Conservation (phyloP, 163 green algal species). For the Scenedesmus sp. region DNA sequence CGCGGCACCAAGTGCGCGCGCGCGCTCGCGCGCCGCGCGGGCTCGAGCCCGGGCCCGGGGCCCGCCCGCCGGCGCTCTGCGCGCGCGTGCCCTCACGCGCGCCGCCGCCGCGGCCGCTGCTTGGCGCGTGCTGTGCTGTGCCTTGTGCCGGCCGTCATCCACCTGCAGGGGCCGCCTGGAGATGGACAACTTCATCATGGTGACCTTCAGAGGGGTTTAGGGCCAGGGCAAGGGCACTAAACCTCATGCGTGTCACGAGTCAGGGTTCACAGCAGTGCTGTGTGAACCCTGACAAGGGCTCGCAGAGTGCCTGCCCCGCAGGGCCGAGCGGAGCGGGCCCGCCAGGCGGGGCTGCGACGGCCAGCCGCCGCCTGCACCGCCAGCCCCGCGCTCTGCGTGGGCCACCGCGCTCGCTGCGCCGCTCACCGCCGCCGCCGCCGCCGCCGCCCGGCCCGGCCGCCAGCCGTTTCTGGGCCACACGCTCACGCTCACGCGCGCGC, state of each 20-base stretch:
- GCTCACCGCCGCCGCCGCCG: no score
- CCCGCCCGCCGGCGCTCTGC: constrained; percentile 31
- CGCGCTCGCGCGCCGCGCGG: neutral
- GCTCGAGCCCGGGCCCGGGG: no score
- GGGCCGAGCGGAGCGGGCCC: no score
- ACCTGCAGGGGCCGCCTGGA: constrained; percentile 35
- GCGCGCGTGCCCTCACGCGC: neutral
- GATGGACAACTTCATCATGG: constrained; percentile 48
- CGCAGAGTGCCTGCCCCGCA: no score
- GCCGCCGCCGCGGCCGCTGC: neutral
- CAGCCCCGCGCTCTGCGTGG: no score
- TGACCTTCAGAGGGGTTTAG: neutral
- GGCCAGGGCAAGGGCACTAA: neutral
- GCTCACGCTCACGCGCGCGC: neutral
- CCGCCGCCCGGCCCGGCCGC: no score
- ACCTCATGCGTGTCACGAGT: no score
- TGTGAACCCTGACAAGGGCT: no score
- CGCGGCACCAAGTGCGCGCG: constrained; percentile 21
- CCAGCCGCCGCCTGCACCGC: no score
- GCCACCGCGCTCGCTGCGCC: no score
- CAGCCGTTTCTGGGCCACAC: constrained; percentile 46
- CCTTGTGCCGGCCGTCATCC: neutral
- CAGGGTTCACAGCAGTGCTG: no score
- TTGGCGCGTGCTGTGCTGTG: neutral
- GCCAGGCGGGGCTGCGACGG: no score